A percentile compares a stretch with the other conserved stretches of the same genome.
Conservation (phyloP, 352 stramenopile genomes). For the Globisporangium middletonii region DNA sequence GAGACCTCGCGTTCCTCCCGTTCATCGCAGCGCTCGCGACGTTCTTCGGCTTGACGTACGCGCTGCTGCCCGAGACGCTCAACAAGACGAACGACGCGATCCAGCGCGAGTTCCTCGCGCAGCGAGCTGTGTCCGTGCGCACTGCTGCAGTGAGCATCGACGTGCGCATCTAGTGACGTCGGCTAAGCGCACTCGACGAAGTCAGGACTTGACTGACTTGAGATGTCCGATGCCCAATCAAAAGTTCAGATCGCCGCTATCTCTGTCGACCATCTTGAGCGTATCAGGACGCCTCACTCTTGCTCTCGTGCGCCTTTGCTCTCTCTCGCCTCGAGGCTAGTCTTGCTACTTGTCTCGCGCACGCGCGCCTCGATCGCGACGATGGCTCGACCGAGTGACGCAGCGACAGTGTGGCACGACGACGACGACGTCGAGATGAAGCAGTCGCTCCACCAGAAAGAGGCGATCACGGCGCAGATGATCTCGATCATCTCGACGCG, state of each 20-base stretch:
- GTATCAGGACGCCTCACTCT: no score
- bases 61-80: slow-evolving; percentile 46
- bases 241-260: no score
- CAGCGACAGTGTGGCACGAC: slow-evolving; percentile 17
- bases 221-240: no score
- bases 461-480: slow-evolving; percentile 73
- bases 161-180: no score
- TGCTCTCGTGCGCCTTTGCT: no score
- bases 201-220: no score
- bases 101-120: slow-evolving; percentile 26
- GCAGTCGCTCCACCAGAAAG: slow-evolving; percentile 67
- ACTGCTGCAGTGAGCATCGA: no score
- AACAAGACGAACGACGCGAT: slow-evolving; percentile 60
- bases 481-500: slow-evolving; percentile 72
- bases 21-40: slow-evolving; percentile 41
- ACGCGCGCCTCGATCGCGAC: not conserved
- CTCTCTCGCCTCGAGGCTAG: no score
- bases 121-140: no score
- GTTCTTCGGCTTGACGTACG: slow-evolving; percentile 40
- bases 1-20: slow-evolving; percentile 36
- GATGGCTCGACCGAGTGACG: not conserved
- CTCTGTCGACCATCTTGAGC: no score
- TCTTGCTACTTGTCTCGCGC: not conserved
- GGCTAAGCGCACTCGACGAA: no score
- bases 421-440: slow-evolving; percentile 35